A percentile compares a stretch with the other conserved stretches of the same genome.
Conservation (phyloP, 768 basidiomycete genomes). For the Obba rivulosa region DNA sequence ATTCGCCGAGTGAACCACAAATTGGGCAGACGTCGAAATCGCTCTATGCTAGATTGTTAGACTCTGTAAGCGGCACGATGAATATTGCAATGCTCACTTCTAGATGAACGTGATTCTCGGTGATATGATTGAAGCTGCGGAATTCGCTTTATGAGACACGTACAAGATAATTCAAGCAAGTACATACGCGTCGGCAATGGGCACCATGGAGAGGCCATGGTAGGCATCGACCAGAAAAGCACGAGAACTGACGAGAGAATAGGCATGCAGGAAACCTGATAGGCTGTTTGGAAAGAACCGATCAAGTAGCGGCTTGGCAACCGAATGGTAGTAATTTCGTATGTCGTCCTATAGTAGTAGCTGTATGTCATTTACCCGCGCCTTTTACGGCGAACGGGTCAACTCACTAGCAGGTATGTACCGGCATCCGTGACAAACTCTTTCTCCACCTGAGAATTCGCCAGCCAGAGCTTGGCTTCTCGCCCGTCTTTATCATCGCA, state of each 20-base stretch:
- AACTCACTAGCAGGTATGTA: conserved; percentile 11
- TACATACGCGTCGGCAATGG: conserved; percentile 41
- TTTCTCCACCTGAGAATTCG: conserved; percentile 26
- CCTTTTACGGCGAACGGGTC: background rate
- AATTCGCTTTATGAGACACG: background rate
- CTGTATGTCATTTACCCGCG: background rate
- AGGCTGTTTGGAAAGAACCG: conserved; percentile 5
- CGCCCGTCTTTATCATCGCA: conserved; percentile 20
- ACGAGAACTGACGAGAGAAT: conserved; percentile 42
- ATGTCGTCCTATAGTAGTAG: conserved; percentile 16
- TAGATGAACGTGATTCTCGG: conserved; percentile 33
- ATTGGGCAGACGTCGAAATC: conserved; percentile 35
- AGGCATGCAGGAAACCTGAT: conserved; percentile 31
- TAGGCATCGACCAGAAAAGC: conserved; percentile 45
- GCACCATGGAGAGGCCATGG: conserved; percentile 41
- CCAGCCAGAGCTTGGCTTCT: conserved; percentile 28
- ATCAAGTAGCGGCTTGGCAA: conserved; percentile 13
- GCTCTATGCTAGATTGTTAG: conserved; percentile 18
- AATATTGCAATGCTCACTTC: conserved; percentile 25
- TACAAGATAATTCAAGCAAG: conserved; percentile 11
- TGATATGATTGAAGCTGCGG: conserved; percentile 34
- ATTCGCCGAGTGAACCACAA: conserved; percentile 35
- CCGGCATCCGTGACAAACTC: conserved; percentile 17
- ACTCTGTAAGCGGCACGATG: background rate
- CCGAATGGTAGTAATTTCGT: conserved; percentile 15